Evolutionary conservation across 257 asterid genomes (phyloP).

Genomic region (Osmanthus fragrans): DNA sequence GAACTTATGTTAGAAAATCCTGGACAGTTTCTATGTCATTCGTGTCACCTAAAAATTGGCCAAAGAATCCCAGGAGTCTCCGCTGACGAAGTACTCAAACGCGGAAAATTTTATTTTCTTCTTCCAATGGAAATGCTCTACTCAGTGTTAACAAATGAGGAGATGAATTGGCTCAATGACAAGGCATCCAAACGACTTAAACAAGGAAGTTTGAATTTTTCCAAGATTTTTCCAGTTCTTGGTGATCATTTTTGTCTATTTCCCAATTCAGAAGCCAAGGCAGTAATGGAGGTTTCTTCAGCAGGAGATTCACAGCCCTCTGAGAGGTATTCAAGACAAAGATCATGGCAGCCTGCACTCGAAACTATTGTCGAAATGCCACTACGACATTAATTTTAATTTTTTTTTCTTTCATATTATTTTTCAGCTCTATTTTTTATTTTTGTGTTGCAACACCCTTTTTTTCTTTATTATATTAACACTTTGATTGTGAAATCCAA

Average conservation of each 20-base stretch:
- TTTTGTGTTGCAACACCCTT: background rate
- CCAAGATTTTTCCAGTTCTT: constrained; percentile 53
- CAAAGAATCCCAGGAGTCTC: constrained; percentile 50
- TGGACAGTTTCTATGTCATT: constrained; percentile 58
- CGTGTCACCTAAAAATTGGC: constrained; percentile 44
- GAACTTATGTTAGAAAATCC: constrained; percentile 67
- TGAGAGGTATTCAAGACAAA: constrained; percentile 48
- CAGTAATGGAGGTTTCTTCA: constrained; percentile 14
- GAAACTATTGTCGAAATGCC: constrained; percentile 72
- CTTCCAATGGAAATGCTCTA: constrained; percentile 76
- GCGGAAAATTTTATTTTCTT: constrained; percentile 46
- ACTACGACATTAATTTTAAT: constrained; percentile 13
- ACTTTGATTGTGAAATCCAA: background rate
- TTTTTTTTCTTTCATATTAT: background rate
- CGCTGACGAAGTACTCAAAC: constrained; percentile 66
- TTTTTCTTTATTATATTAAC: background rate
- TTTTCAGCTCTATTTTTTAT: no score
- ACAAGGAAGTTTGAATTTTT: constrained; percentile 34
- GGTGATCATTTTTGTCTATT: constrained; percentile 50
- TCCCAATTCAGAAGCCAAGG: constrained; percentile 30
- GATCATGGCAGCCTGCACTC: constrained; percentile 77
- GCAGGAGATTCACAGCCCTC: constrained; percentile 10
- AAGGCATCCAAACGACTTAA: constrained; percentile 40
- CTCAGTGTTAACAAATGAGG: constrained; percentile 66
- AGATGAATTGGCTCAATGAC: constrained; percentile 35